Evolutionary conservation across 108 stramenopile species (phyloP).

Genomic region (Cylindrotheca fusiformis): DNA sequence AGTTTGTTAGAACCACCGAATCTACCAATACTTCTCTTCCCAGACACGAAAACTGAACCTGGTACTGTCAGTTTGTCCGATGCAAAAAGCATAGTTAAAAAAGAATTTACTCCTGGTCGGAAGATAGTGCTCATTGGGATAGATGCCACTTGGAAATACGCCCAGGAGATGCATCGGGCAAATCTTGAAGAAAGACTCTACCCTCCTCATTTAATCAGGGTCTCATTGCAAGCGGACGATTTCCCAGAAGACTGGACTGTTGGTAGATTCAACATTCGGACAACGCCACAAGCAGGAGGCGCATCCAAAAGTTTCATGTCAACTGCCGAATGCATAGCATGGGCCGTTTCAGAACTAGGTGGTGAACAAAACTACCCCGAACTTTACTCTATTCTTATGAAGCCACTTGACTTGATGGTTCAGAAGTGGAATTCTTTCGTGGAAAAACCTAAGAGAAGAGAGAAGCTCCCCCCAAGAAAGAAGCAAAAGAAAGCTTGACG

Average conservation of each 20-base stretch:
- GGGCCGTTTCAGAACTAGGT: conserved; percentile 54
- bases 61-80: conserved; percentile 4
- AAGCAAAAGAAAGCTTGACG: too few relatives aligned
- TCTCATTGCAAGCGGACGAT: conserved; percentile 9
- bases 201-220: conserved; percentile 48
- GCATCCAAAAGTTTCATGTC: conserved; percentile 29
- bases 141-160: conserved; percentile 84
- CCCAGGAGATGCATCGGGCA: conserved; percentile 65
- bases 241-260: conserved; percentile 3
- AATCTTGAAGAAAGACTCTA: conserved; percentile 41
- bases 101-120: neutral
- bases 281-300: neutral
- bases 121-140: conserved; percentile 57
- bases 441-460: conserved; percentile 3
- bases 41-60: conserved; percentile 2
- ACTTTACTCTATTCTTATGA: conserved; percentile 57
- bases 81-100: conserved; percentile 1
- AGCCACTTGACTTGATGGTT: conserved; percentile 69
- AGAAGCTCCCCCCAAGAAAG: neutral
- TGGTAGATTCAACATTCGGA: conserved; percentile 14
- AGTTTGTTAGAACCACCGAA: conserved; percentile 6
- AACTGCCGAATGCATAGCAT: conserved; percentile 76
- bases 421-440: conserved; percentile 50
- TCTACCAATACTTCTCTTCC: conserved; percentile 30
- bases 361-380: neutral